Evolutionary conservation across 495 filamentous ascomycete genomes (phyloP).

Genomic region (Aspergillus saccharolyticus): DNA sequence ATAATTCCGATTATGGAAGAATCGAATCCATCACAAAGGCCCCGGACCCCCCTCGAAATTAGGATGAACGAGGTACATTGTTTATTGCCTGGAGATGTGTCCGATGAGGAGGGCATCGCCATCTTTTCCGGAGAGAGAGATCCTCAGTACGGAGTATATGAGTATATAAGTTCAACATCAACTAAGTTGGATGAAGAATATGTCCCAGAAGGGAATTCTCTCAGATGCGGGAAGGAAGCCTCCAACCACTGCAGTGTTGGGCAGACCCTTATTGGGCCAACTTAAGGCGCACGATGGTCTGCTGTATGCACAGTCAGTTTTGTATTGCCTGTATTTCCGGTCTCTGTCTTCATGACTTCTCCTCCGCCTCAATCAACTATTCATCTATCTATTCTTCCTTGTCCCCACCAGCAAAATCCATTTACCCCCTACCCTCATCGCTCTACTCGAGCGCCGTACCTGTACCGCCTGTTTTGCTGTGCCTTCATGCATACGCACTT

Average conservation of each 20-base stretch:
- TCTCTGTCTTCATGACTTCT: neutral
- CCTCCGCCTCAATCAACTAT: too few species aligned
- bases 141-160: too few species aligned
- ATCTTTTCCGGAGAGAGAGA: too few species aligned
- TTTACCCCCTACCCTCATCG: neutral
- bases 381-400: neutral
- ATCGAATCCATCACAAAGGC: neutral
- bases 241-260: slow-evolving; percentile 8
- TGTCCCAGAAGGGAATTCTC: too few species aligned
- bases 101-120: too few species aligned
- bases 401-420: neutral
- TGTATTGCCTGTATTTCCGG: too few species aligned
- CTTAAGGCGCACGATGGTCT: neutral
- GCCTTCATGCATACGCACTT: neutral
- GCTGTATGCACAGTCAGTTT: too few species aligned
- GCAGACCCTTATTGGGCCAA: slow-evolving; percentile 21
- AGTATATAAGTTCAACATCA: too few species aligned
- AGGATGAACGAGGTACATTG: neutral
- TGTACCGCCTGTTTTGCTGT: neutral
- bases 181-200: too few species aligned
- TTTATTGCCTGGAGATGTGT: neutral
- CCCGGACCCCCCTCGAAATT: neutral
- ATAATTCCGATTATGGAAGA: neutral
- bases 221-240: slow-evolving; percentile 32
- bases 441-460: neutral